A percentile compares a stretch with the other conserved stretches of the same genome.
Conservation (phyloP, 768 basidiomycete species). For the Leccinum ochraceum region DNA sequence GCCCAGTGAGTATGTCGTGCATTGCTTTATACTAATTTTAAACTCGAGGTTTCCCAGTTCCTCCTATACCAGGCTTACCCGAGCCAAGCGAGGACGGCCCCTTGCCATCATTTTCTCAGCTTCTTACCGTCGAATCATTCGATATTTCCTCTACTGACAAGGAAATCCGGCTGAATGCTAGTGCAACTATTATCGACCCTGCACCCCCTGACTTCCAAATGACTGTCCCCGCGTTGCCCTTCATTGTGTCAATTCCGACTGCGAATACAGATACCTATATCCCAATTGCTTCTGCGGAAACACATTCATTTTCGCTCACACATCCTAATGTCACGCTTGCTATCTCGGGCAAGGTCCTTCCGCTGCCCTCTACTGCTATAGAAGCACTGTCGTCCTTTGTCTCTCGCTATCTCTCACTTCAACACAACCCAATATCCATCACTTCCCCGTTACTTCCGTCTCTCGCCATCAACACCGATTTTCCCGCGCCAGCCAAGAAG, state of each 20-base stretch:
- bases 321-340: conserved; percentile 67
- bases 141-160: conserved; percentile 38
- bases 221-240: conserved; percentile 59
- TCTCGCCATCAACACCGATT: conserved; percentile 47
- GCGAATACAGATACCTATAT: conserved; percentile 27
- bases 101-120: conserved; percentile 56
- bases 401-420: conserved; percentile 60
- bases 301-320: conserved; percentile 57
- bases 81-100: conserved; percentile 50
- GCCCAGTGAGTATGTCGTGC: conserved; percentile 46
- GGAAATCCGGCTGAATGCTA: conserved; percentile 47
- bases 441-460: conserved; percentile 55
- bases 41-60: conserved; percentile 46
- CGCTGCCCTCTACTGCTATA: conserved; percentile 45
- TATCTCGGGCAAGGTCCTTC: conserved; percentile 57
- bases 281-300: conserved; percentile 55
- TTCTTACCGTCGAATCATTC: conserved; percentile 64
- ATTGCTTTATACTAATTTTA: conserved; percentile 2
- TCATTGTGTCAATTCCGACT: conserved; percentile 54
- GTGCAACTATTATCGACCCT: conserved; percentile 61
- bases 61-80: conserved; percentile 65
- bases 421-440: conserved; percentile 58
- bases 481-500: conserved; percentile 64
- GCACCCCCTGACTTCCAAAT: conserved; percentile 49
- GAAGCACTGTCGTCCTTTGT: conserved; percentile 58